Conservation (phyloP, 371 early-diverging fungal genomes). For the Lichtheimia hyalospora region DNA sequence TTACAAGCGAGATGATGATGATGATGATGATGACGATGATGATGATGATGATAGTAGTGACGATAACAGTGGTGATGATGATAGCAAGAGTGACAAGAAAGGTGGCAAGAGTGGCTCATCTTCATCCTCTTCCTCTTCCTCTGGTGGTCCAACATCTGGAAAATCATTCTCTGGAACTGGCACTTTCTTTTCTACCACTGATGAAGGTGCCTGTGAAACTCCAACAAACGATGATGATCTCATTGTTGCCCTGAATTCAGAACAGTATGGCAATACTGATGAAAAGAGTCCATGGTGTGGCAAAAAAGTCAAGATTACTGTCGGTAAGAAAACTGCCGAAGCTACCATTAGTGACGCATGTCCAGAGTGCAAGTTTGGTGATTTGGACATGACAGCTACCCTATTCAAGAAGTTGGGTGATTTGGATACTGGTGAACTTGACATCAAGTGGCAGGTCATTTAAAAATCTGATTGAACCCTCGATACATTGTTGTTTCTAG, state of each 20-base stretch:
- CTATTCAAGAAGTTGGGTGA: constrained; percentile 58
- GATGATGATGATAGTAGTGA: not conserved
- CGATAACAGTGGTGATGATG: not conserved
- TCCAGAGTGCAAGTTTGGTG: constrained; percentile 14
- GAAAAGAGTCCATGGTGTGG: constrained; percentile 40
- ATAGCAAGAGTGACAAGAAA: not conserved
- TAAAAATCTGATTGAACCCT: too few relatives aligned
- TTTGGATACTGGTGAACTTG: constrained; percentile 47
- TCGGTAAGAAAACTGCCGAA: constrained; percentile 27
- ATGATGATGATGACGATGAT: too few relatives aligned
- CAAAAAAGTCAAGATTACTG: constrained; percentile 38
- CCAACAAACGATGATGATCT: constrained; percentile 18
- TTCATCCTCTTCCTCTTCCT: not conserved
- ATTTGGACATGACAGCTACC: constrained; percentile 60
- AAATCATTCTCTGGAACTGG: constrained; percentile 32
- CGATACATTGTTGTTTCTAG: too few relatives aligned
- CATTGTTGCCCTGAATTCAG: constrained; percentile 27
- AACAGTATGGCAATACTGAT: constrained; percentile 33
- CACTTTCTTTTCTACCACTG: not conserved
- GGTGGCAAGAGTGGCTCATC: not conserved
- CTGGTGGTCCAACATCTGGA: constrained; percentile 19
- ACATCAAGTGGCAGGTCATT: constrained; percentile 47
- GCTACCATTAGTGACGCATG: constrained; percentile 14
- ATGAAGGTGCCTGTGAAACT: constrained; percentile 6
- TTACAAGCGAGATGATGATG: too few relatives aligned